Evolutionary conservation across 306 rosid species (phyloP).

Genomic region (Heteromeles arbutifolia): DNA sequence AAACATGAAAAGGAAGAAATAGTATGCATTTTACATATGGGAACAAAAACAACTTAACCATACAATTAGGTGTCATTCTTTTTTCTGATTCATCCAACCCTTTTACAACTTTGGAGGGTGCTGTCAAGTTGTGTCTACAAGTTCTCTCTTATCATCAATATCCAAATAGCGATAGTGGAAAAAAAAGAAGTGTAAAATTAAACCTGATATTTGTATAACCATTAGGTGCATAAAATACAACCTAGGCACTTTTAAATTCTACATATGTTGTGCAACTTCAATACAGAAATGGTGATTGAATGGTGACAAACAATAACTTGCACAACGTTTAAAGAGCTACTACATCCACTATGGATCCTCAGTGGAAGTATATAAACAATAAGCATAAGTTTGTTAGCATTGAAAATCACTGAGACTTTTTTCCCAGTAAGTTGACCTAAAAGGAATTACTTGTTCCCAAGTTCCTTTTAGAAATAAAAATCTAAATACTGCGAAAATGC

Average conservation of each 20-base stretch:
- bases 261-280: background rate
- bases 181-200: background rate
- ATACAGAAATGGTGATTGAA: background rate
- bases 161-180: background rate
- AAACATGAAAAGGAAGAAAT: background rate
- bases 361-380: background rate
- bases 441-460: background rate
- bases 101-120: background rate
- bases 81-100: background rate
- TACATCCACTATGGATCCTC: background rate
- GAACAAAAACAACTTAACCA: background rate
- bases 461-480: background rate
- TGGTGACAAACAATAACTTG: background rate
- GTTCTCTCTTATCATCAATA: background rate
- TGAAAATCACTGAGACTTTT: background rate
- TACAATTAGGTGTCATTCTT: background rate
- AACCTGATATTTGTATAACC: background rate
- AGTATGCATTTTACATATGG: background rate
- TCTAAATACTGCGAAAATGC: too few species aligned
- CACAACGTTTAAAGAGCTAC: background rate
- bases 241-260: background rate
- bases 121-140: conserved; percentile 1
- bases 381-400: background rate
- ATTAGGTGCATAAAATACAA: background rate
- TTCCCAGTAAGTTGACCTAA: background rate